These are phyloP conservation scores for Skeletonema tropicum DNA, from an alignment of 108 stramenopile genomes.

Conservation along the genomic window DNA sequence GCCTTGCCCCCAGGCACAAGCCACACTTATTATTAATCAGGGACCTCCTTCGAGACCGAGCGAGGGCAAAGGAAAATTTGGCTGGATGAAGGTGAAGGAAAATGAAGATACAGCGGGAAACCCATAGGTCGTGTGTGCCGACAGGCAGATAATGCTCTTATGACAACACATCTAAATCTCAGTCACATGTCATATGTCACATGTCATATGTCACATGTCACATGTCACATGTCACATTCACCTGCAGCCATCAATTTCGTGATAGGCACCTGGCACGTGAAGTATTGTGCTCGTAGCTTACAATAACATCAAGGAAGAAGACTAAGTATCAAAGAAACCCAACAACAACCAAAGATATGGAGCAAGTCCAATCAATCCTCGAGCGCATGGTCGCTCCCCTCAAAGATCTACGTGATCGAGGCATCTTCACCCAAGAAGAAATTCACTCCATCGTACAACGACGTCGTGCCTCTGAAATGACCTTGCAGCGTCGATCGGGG, in stretches of 20 bases:
- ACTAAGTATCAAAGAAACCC: not conserved
- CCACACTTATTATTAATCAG: constrained; percentile 83
- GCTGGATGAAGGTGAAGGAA: no score
- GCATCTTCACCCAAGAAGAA: constrained; percentile 73
- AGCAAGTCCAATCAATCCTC: constrained; percentile 85
- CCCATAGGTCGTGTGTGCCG: no score
- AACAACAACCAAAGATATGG: constrained; percentile 14
- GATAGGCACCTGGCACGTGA: no score
- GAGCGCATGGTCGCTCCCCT: constrained; percentile 88
- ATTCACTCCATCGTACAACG: constrained; percentile 81
- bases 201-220: not conserved
- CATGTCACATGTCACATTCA: not conserved
- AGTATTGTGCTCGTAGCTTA: no score
- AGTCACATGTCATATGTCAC: no score
- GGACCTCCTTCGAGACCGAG: constrained; percentile 88
- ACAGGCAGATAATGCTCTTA: no score
- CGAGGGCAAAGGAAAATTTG: no score
- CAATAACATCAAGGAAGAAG: not conserved
- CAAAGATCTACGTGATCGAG: constrained; percentile 71
- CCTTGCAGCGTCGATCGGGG: constrained; percentile 57
- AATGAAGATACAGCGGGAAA: no score
- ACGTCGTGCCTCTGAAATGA: constrained; percentile 81
- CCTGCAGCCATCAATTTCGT: not conserved
- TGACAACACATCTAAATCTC: no score
- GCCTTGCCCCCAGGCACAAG: constrained; percentile 45